Evolutionary conservation across 176 grass and related monocot genomes (phyloP), one percentile per base, ranked within the genome.

Genomic region (Zea luxurians): DNA sequence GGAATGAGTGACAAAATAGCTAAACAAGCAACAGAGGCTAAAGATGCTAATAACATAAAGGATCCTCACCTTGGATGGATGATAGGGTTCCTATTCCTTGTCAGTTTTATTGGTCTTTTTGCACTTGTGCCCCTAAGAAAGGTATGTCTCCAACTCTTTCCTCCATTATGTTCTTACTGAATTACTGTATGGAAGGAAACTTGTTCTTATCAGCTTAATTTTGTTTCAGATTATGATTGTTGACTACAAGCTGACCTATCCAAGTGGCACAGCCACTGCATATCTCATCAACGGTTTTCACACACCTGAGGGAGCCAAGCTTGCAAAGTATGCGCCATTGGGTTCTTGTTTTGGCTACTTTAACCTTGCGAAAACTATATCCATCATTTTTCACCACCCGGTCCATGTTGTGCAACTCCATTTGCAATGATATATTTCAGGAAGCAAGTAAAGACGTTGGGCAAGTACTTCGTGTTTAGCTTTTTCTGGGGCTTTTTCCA

Each of bases 401-500:
- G 9, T 74, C 64, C 70, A 77, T 67, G 8, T 36, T 13, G 41
- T 78, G 37, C 11, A 62, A 58, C 45, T 68, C 44, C 36, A 62
- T 1, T 81, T 36, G 68, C 66, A 78, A 42, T 52, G 2, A 44
- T 80, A 64, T 66, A 43, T 84, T 89, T 78, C 78, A 96, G 93
- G 85, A 92, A 92, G 62, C 93, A 96, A 88, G 93, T 96, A 67
- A 92, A 90, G 75, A 96, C 71, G 63, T 72, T 96, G 75, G 90
- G 87, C 55, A 92, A 80, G 76, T 96, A 90, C 82, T 96, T 96
- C 20, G 16, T 82, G 16, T 43, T 75, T 40, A 93, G 91, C 69
- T 97, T 97, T 79, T 73, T 88, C 17, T 97, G 94, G 94, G 91
- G 89, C 36, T 80, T 97, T 82, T 97, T 97, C 44, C 89, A 93